A percentile compares a stretch with the other conserved stretches of the same genome.
These are phyloP conservation scores for Rutstroemia sydowiana DNA, from an alignment of 2,329 filamentous ascomycete species.

Conservation along the genomic window DNA sequence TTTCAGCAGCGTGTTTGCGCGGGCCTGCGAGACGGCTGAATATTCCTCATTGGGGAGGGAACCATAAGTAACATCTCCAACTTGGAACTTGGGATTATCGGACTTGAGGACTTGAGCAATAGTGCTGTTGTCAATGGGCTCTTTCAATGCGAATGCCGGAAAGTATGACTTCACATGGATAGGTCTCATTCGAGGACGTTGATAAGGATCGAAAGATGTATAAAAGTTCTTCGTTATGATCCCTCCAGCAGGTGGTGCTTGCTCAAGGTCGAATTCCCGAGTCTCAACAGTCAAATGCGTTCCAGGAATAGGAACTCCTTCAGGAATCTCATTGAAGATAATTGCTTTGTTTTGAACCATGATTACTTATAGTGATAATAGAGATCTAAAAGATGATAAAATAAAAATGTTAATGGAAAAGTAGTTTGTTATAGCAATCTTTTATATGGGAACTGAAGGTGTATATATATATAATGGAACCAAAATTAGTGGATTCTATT, in stretches of 20 bases:
- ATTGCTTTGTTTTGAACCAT: constrained; percentile 63
- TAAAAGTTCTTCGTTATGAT: constrained; percentile 64
- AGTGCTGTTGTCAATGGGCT: constrained; percentile 56
- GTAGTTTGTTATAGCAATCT: neutral
- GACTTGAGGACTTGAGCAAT: constrained; percentile 67
- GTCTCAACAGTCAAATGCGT: constrained; percentile 63
- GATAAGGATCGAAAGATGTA: constrained; percentile 69
- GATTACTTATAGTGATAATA: constrained; percentile 11
- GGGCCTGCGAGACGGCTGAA: constrained; percentile 40
- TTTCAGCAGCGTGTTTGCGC: constrained; percentile 38
- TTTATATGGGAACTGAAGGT: neutral
- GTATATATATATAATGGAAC: neutral
- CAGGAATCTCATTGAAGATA: constrained; percentile 64
- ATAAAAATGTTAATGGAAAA: neutral
- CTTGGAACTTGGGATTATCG: constrained; percentile 52
- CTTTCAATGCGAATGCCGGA: constrained; percentile 51
- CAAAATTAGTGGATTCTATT: neutral
- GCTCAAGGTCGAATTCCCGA: constrained; percentile 58
- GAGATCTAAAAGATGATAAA: neutral
- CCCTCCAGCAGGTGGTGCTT: constrained; percentile 55
- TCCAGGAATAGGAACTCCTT: constrained; percentile 59
- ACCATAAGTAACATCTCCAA: constrained; percentile 59
- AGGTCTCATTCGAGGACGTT: constrained; percentile 70
- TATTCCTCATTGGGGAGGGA: constrained; percentile 63
- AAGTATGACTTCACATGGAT: constrained; percentile 59